These are phyloP conservation scores for Bipolaris victoriae DNA, from an alignment of 2,329 filamentous ascomycete species.

Conservation along the genomic window DNA sequence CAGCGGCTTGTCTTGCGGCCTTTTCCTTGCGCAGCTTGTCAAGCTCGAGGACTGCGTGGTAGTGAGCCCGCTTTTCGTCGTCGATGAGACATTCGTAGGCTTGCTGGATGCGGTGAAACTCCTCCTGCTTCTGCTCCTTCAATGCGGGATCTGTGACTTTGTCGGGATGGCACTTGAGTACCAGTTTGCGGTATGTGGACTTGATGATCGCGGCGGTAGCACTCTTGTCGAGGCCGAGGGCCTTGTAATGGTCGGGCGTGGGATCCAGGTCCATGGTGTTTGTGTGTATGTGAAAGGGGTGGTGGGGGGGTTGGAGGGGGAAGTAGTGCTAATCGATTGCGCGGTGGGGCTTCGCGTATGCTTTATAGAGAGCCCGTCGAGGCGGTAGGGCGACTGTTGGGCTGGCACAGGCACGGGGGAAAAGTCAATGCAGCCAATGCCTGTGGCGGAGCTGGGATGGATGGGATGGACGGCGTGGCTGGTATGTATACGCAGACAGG, in stretches of 20 bases:
- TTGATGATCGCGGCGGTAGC: slow-evolving; percentile 76
- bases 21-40: slow-evolving; percentile 67
- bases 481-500: neutral
- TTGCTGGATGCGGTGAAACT: slow-evolving; percentile 91
- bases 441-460: slow-evolving; percentile 25
- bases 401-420: slow-evolving; percentile 17
- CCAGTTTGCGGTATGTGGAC: slow-evolving; percentile 81
- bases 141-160: slow-evolving; percentile 80
- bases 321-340: slow-evolving; percentile 8
- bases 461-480: slow-evolving; percentile 25
- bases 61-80: slow-evolving; percentile 71
- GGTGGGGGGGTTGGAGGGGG: neutral
- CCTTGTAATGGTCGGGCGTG: slow-evolving; percentile 77
- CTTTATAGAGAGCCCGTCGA: slow-evolving; percentile 21
- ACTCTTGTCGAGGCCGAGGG: slow-evolving; percentile 74
- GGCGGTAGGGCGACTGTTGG: slow-evolving; percentile 16
- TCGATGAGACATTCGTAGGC: slow-evolving; percentile 91
- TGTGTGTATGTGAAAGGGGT: slow-evolving; percentile 52
- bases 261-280: slow-evolving; percentile 58
- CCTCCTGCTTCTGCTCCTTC: slow-evolving; percentile 79
- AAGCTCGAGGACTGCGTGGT: slow-evolving; percentile 76
- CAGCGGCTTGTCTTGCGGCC: slow-evolving; percentile 48
- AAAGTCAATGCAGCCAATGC: slow-evolving; percentile 8
- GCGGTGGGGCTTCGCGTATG: slow-evolving; percentile 10
- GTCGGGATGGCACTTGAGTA: slow-evolving; percentile 88